phyloP scores from a whole-genome alignment of 768 basidiomycete species.

The Boletus rufocinnamomeus region DNA sequence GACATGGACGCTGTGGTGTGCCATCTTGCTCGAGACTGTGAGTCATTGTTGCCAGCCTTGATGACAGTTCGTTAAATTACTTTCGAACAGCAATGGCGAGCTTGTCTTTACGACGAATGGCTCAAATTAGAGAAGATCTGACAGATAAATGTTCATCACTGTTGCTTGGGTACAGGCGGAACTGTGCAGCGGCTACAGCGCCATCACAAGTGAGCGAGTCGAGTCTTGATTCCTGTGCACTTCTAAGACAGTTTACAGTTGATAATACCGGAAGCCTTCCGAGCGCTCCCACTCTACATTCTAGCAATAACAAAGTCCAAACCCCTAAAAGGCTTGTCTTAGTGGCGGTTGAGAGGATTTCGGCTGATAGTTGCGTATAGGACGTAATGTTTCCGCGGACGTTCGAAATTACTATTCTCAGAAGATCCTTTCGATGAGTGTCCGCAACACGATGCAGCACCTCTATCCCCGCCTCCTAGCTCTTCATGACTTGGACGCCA shows the following conservation, averaged over 20 bases:
- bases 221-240: background rate
- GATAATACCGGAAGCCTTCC: conserved; percentile 93
- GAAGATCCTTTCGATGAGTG: conserved; percentile 67
- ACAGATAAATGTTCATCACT: conserved; percentile 83
- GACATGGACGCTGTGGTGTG: conserved; percentile 86
- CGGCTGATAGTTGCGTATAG: conserved; percentile 40
- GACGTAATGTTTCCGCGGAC: conserved; percentile 87
- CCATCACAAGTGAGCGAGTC: conserved; percentile 66
- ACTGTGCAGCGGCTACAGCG: conserved; percentile 81
- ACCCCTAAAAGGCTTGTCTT: conserved; percentile 78
- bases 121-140: conserved; percentile 79
- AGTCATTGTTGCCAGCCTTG: conserved; percentile 26
- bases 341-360: background rate
- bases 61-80: background rate
- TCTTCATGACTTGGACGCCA: conserved; percentile 78
- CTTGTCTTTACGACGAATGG: conserved; percentile 59
- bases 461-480: conserved; percentile 90
- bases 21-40: conserved; percentile 77
- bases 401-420: conserved; percentile 87
- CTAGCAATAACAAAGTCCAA: conserved; percentile 86
- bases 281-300: conserved; percentile 78
- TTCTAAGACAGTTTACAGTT: conserved; percentile 50
- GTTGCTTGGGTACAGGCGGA: conserved; percentile 81
- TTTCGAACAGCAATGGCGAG: conserved; percentile 61
- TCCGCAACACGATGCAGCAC: conserved; percentile 69